phyloP scores from a whole-genome alignment of 805 yeast genomes.

The Candida ponderosae region DNA sequence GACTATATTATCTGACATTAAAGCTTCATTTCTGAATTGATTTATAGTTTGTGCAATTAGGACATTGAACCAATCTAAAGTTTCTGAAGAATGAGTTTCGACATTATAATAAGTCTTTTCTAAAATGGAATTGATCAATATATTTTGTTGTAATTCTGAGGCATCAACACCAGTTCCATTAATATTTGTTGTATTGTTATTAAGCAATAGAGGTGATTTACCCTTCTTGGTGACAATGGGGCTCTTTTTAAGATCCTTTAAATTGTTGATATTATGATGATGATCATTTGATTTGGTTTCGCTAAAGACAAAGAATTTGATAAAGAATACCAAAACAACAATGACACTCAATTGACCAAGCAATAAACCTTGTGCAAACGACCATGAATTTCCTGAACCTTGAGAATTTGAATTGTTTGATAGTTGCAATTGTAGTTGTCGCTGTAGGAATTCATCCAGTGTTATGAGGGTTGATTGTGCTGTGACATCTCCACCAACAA shows the following conservation, averaged over 20 bases:
- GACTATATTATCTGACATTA: slow-evolving; percentile 75
- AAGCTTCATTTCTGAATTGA: slow-evolving; percentile 85
- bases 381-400: slow-evolving; percentile 33
- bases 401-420: slow-evolving; percentile 3
- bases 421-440: slow-evolving; percentile 18
- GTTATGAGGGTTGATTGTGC: slow-evolving; percentile 22
- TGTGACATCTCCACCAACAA: slow-evolving; percentile 13
- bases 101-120: slow-evolving; percentile 94
- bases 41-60: slow-evolving; percentile 84
- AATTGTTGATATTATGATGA: slow-evolving; percentile 17
- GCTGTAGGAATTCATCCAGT: slow-evolving; percentile 29
- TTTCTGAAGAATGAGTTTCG: slow-evolving; percentile 77
- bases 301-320: slow-evolving; percentile 70
- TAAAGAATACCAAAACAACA: slow-evolving; percentile 51
- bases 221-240: slow-evolving; percentile 18
- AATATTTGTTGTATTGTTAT: slow-evolving; percentile 8
- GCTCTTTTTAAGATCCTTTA: slow-evolving; percentile 17
- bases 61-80: slow-evolving; percentile 96
- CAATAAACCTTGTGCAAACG: slow-evolving; percentile 71
- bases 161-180: slow-evolving; percentile 21
- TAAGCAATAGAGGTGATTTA: slow-evolving; percentile 13
- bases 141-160: slow-evolving; percentile 11
- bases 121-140: slow-evolving; percentile 41
- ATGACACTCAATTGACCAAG: slow-evolving; percentile 71
- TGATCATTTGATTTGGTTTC: slow-evolving; percentile 37